These are phyloP conservation scores for Platanus orientalis DNA, from an alignment of 164 flowering plant species.

Conservation along the genomic window DNA sequence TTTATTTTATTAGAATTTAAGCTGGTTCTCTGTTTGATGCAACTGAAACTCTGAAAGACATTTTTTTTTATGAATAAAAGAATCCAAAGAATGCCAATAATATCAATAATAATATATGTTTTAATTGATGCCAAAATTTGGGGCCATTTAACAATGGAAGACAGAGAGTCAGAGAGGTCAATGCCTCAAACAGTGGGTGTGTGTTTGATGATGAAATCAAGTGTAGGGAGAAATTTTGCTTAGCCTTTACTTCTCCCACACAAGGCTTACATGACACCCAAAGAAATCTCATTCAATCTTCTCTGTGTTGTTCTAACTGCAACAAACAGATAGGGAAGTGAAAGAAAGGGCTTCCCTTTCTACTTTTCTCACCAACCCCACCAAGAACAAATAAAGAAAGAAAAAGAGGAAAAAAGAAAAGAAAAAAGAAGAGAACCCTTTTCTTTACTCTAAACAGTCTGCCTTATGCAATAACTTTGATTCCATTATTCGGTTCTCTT, in stretches of 20 bases:
- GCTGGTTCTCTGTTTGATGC: too few relatives aligned
- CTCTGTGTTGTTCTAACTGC: background rate
- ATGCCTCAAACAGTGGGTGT: background rate
- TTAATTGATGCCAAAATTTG: background rate
- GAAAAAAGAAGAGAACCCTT: too few relatives aligned
- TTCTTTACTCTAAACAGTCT: background rate
- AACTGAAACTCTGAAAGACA: too few relatives aligned
- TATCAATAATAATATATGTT: background rate
- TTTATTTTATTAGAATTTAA: too few relatives aligned
- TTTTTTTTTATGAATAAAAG: too few relatives aligned
- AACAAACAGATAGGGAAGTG: background rate
- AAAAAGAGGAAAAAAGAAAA: background rate
- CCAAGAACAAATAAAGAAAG: background rate
- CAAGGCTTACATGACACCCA: background rate
- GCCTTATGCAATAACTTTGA: background rate
- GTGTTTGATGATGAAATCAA: background rate
- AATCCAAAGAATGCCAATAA: background rate
- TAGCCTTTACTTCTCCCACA: background rate
- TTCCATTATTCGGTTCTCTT: background rate
- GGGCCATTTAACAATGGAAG: background rate
- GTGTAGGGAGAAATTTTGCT: background rate
- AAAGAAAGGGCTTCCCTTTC: background rate
- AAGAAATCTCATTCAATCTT: background rate
- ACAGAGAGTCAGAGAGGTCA: too few relatives aligned
- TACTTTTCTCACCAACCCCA: background rate